Base-by-base conservation (phyloP, 2,329 filamentous ascomycete genomes). In the Chaetomiaceae sp. region DNA sequence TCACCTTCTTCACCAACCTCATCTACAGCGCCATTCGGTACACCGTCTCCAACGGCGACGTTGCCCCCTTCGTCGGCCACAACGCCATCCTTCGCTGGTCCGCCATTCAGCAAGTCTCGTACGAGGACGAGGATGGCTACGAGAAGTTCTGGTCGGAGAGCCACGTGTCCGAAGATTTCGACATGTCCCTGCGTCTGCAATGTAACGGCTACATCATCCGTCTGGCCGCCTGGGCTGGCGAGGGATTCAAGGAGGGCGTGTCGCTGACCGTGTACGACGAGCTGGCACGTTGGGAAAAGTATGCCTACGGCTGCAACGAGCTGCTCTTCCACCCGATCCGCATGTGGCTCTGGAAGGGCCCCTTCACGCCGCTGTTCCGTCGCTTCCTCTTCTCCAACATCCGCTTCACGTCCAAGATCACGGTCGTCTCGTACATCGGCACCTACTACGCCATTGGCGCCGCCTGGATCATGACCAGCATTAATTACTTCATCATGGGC, bases 261-360 rank as follows among this genome's bases (percentile, higher is more conserved):
- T 91, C 88, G 1, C 74, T 92, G 52, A 92, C 88, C 0, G 87
- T 92, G 9, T 90, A 92, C 65, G 88, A 92, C 69, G 89, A 92
- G 69, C 76, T 92, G 55, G 85, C 87, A 2, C 85, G 88, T 53
- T 92, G 89, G 88, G 88, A 92, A 66, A 92, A 92, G 70, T 90
- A 90, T 66, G 89, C 88, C 3, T 91, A 90, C 63, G 87, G 88
- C 33, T 91, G 89, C 71, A 89, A 87, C 67, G 88, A 91, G 72
- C 75, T 92, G 53, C 76, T 92, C 53, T 92, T 94, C 74, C 80
- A 92, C 65, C 89, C 88, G 3, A 74, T 92, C 55, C 79, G 80
- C 55, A 83, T 82, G 61, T 92, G 89, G 89, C 68, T 82, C 40
- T 83, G 77, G 66, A 80, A 77, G 14, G 89, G 89, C 0, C 89